A percentile compares a stretch with the other conserved stretches of the same genome.
These are phyloP conservation scores for Magnolia changhungtana DNA, from an alignment of 164 flowering plant genomes.

Conservation along the genomic window DNA sequence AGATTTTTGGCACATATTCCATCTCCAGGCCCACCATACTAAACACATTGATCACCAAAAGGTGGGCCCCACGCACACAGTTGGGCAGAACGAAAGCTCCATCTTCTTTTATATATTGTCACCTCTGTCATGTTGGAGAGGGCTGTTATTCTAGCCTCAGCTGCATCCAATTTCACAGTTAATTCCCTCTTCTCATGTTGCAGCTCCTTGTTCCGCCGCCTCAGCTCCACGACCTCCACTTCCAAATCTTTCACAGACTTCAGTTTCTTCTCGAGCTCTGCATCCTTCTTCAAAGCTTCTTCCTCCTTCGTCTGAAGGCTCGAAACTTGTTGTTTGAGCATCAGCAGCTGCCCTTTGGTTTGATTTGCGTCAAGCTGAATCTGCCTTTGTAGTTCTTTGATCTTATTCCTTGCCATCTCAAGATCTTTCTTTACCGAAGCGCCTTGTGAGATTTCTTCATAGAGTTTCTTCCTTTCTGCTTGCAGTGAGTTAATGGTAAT, in stretches of 20 bases:
- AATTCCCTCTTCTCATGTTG: constrained; percentile 91
- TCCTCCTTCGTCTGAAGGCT: constrained; percentile 76
- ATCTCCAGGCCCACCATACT: neutral
- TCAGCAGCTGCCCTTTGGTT: constrained; percentile 80
- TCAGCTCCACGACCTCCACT: constrained; percentile 78
- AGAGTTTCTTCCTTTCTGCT: constrained; percentile 85
- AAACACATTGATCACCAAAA: neutral
- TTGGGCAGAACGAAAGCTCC: neutral
- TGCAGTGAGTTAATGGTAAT: constrained; percentile 77
- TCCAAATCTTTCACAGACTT: constrained; percentile 77
- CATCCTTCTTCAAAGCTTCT: constrained; percentile 65
- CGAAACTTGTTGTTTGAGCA: constrained; percentile 88
- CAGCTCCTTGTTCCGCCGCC: constrained; percentile 85
- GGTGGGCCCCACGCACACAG: neutral
- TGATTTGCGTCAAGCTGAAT: constrained; percentile 89
- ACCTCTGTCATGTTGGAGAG: constrained; percentile 92
- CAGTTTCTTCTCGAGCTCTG: constrained; percentile 72
- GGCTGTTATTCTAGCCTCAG: constrained; percentile 54
- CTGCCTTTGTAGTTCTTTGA: constrained; percentile 88
- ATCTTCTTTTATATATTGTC: neutral
- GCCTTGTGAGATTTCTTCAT: constrained; percentile 62
- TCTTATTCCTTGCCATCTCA: constrained; percentile 73
- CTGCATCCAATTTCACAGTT: constrained; percentile 64
- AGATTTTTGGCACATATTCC: neutral
- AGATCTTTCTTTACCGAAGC: constrained; percentile 59